phyloP scores from a whole-genome alignment of 352 stramenopile species.

The Thalassiosira exigua region DNA sequence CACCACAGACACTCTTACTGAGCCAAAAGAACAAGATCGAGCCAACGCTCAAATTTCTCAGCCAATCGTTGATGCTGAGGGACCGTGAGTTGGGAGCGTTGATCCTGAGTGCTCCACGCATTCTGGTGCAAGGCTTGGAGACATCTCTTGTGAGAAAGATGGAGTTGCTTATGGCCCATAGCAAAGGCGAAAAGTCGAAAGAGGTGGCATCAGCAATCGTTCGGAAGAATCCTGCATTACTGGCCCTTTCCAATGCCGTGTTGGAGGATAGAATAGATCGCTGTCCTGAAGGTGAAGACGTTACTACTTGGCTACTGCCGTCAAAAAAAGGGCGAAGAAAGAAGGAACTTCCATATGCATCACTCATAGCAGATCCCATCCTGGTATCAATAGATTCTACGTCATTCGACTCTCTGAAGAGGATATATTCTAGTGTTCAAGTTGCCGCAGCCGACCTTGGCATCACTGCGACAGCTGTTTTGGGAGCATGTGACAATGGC shows the following conservation, averaged over 20 bases:
- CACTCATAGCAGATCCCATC: conserved; percentile 8
- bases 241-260: conserved; percentile 33
- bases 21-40: conserved; percentile 66
- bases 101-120: conserved; percentile 46
- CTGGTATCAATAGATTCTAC: conserved; percentile 19
- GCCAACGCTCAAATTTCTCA: conserved; percentile 59
- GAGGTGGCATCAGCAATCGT: conserved; percentile 32
- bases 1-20: conserved; percentile 52
- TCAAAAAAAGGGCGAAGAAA: conserved; percentile 44
- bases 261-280: conserved; percentile 45
- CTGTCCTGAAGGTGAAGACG: conserved; percentile 25
- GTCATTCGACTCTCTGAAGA: conserved; percentile 35
- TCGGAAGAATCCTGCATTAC: conserved; percentile 54
- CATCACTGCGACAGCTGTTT: conserved; percentile 36
- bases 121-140: conserved; percentile 62
- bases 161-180: conserved; percentile 24
- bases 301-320: conserved; percentile 31
- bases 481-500: conserved; percentile 27
- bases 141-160: conserved; percentile 66
- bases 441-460: conserved; percentile 45
- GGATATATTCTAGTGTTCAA: conserved; percentile 34
- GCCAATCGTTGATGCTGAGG: conserved; percentile 26
- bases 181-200: conserved; percentile 21
- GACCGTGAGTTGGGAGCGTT: conserved; percentile 47
- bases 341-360: conserved; percentile 15